Evolutionary conservation across 345 rosid genomes (phyloP).

Genomic region (Gossypium mustelinum): DNA sequence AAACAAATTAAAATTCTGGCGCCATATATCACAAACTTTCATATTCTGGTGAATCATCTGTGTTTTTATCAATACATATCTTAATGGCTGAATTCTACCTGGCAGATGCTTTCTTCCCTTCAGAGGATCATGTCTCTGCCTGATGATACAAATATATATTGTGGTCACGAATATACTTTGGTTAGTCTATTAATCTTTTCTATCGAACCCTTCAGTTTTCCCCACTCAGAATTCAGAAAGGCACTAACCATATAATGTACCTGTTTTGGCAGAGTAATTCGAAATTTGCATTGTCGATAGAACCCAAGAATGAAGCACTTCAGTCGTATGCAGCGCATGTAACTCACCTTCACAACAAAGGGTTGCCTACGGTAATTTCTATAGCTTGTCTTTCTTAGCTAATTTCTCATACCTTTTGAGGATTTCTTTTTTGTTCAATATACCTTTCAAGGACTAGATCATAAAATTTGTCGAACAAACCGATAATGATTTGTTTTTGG

Average conservation of each 20-base stretch:
- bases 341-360: conserved; percentile 78
- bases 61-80: conserved; percentile 3
- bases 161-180: conserved; percentile 96
- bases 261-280: conserved; percentile 63
- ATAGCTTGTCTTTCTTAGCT: not conserved
- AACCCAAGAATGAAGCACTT: conserved; percentile 85
- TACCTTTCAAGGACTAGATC: not conserved
- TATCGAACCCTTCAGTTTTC: conserved; percentile 3
- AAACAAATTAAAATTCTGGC: not conserved
- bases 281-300: conserved; percentile 86
- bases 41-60: not conserved
- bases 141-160: conserved; percentile 76
- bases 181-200: conserved; percentile 38
- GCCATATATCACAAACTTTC: not conserved
- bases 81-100: conserved; percentile 14
- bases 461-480: not conserved
- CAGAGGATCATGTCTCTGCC: conserved; percentile 73
- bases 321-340: conserved; percentile 72
- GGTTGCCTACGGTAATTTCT: conserved; percentile 67
- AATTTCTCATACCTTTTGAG: not conserved
- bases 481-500: not conserved
- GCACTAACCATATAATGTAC: conserved; percentile 13
- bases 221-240: conserved; percentile 4
- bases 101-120: conserved; percentile 86
- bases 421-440: not conserved